These are phyloP conservation scores for Camellia granthamiana DNA, from an alignment of 148 eudicot genomes.

Conservation along the genomic window DNA sequence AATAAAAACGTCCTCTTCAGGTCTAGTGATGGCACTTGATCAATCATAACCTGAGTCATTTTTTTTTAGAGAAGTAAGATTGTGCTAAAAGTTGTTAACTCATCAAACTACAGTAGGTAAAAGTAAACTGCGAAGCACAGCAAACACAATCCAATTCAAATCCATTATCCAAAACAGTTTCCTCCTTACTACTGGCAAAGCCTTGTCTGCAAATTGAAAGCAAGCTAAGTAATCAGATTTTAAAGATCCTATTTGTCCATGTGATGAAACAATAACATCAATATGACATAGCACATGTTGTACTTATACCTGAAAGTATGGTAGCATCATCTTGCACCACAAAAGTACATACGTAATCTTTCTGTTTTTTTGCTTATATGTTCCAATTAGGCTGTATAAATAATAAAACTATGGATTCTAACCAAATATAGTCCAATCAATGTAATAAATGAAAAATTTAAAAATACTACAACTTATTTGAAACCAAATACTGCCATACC, in stretches of 20 bases:
- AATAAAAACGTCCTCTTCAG: constrained; percentile 62
- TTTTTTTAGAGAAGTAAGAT: constrained; percentile 12
- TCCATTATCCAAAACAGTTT: background rate
- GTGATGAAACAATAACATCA: background rate
- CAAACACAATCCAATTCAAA: background rate
- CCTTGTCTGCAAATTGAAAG: background rate
- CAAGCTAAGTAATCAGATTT: background rate
- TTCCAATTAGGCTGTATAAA: background rate
- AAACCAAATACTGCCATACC: too few relatives aligned
- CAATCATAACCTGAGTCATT: constrained; percentile 61
- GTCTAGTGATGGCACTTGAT: constrained; percentile 69
- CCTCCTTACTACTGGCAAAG: background rate
- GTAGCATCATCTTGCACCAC: too few relatives aligned
- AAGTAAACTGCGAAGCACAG: background rate
- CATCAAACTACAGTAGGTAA: background rate
- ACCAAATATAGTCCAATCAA: too few relatives aligned
- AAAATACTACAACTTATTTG: too few relatives aligned
- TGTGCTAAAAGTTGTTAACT: background rate
- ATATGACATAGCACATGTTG: background rate
- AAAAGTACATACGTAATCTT: too few relatives aligned
- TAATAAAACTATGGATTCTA: background rate
- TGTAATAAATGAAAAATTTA: too few relatives aligned
- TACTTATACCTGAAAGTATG: too few relatives aligned
- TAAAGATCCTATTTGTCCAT: background rate
- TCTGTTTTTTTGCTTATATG: too few relatives aligned